Conservation (phyloP, 805 yeast species). For the Lachancea sp. region DNA sequence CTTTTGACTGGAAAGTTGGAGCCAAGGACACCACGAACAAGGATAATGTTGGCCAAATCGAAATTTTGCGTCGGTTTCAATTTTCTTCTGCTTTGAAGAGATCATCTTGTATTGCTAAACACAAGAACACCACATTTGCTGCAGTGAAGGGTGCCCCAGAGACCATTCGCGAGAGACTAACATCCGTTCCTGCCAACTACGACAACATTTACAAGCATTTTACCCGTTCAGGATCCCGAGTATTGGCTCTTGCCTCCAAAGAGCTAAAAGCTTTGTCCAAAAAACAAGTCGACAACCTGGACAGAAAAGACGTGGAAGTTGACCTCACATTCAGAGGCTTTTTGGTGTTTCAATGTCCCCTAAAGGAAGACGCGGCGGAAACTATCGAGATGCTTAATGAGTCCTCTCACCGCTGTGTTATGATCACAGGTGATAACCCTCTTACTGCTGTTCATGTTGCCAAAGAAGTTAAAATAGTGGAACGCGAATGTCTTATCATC, state of each 20-base stretch:
- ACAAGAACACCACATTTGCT: conserved; percentile 54
- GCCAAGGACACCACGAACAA: conserved; percentile 64
- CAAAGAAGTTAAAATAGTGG: conserved; percentile 80
- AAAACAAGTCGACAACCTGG: conserved; percentile 48
- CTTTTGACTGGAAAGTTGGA: conserved; percentile 79
- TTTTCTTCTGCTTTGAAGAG: conserved; percentile 94
- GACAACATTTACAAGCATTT: conserved; percentile 83
- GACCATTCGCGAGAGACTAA: conserved; percentile 74
- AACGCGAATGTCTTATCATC: conserved; percentile 74
- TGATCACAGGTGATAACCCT: conserved; percentile 99
- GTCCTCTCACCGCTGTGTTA: conserved; percentile 89
- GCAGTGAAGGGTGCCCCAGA: conserved; percentile 98
- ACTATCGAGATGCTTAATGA: conserved; percentile 89
- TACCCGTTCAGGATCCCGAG: conserved; percentile 95
- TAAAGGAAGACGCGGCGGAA: conserved; percentile 87
- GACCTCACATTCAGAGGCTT: conserved; percentile 81
- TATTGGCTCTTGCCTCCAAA: conserved; percentile 89
- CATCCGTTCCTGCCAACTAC: conserved; percentile 64
- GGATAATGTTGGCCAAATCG: conserved; percentile 41
- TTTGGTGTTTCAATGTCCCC: conserved; percentile 94
- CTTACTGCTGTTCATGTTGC: conserved; percentile 98
- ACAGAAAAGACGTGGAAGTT: conserved; percentile 72
- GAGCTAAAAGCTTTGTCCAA: conserved; percentile 48
- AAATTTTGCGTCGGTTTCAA: conserved; percentile 88
- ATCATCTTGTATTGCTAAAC: conserved; percentile 76